These are phyloP conservation scores for Telfairia occidentalis DNA, from an alignment of 331 rosid species.

Conservation along the genomic window DNA sequence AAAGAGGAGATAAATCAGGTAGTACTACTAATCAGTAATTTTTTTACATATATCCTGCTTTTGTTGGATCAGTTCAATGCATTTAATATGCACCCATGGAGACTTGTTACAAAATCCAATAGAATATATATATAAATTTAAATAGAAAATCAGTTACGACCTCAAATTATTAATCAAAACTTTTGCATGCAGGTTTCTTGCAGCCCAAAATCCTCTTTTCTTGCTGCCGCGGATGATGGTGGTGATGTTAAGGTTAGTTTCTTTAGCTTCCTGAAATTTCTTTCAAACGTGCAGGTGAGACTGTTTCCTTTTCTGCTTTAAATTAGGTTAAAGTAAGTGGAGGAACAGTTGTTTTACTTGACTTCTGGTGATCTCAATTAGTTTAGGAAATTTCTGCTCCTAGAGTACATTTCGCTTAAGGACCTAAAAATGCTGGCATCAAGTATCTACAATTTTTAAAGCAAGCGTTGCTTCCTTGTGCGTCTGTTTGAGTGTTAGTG, in stretches of 20 bases:
- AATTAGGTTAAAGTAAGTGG: background rate
- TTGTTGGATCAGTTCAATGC: background rate
- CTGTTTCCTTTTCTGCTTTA: background rate
- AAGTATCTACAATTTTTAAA: background rate
- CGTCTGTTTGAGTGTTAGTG: background rate
- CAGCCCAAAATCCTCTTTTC: conserved; percentile 63
- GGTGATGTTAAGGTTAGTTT: conserved; percentile 80
- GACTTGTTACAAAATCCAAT: background rate
- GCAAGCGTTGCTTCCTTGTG: background rate
- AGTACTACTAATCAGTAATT: conserved; percentile 1
- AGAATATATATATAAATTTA: no score
- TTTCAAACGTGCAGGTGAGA: background rate
- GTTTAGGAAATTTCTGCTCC: conserved; percentile 6
- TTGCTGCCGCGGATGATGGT: conserved; percentile 91
- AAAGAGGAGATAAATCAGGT: conserved; percentile 98
- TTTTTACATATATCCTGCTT: background rate
- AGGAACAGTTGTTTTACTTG: background rate
- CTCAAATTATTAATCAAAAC: conserved; percentile 11
- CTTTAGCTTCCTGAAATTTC: conserved; percentile 3
- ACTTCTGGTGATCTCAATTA: background rate
- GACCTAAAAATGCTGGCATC: background rate
- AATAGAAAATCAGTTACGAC: no score
- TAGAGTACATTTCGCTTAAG: background rate
- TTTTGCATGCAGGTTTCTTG: conserved; percentile 56
- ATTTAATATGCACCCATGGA: no score